Base-by-base conservation (phyloP, 2,329 filamentous ascomycete genomes). In the Thielaviopsis populi region DNA sequence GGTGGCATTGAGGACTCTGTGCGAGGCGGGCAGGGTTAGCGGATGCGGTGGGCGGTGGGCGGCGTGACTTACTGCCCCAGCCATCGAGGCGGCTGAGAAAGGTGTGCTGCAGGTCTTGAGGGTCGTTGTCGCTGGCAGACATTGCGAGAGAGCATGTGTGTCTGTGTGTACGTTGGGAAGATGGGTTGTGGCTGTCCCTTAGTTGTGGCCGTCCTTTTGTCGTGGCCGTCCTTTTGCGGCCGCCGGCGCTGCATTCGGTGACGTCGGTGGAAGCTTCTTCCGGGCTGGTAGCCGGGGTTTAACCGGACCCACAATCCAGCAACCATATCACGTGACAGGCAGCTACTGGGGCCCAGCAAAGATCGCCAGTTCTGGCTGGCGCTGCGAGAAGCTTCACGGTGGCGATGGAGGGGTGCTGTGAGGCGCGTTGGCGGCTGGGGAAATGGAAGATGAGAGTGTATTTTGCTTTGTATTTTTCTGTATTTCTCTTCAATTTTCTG, bases 1-100 rank as follows among this genome's bases (percentile, higher is more conserved):
- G 81, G 76, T 1, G 82, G 78, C 42, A 84, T 71, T 59, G 81
- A 77, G 54, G 77, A 79, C 63, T 77, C 82, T 84, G 68, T 19
- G 37, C 15, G 24, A 4, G 50, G 10, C 46, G 22, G 15, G 22
- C 13, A 7, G n/a, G 8, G 48, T 15, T 17, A 33, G n/a, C 11
- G 37, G 58, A 42, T 17, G 50, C 5, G 56, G 43, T 19, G 41
- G 64, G n/a, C n/a, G n/a, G n/a, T n/a, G n/a, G n/a, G n/a, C 24
- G 40, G 37, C 62, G 40, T 30, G 22, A 77, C 79, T 70, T 75
- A 81, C 79, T 76, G 67, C 79, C 79, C 78, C 79, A 81, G 64
- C 72, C 76, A 41, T 75, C 72, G 1, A 81, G 68, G 33, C 69
- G 69, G 59, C 72, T 72, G 64, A 72, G 66, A 13, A 74, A 61